Evolutionary conservation across 768 basidiomycete genomes (phyloP), one percentile per base, ranked within the genome.

Genomic region (Auriscalpium microsporum): DNA sequence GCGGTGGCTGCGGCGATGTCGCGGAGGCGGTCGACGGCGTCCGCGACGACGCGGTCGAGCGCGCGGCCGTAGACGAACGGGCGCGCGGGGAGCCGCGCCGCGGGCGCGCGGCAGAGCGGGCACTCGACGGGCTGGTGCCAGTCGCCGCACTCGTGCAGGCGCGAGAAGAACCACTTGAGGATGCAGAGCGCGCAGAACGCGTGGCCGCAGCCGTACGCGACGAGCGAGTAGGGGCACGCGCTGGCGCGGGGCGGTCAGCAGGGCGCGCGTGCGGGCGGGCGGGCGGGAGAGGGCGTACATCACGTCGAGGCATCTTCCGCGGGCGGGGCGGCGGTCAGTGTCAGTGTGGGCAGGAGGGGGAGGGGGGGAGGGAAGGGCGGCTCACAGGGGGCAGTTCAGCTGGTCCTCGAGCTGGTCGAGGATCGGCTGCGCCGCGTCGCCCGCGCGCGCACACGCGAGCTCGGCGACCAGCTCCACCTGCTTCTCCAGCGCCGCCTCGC

Each of bases 121-220:
- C 83, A 86, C 60, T 82, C 79, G 45, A 86, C 81, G 11, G 76
- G 65, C 62, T 83, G 79, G 58, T 85, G 85, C 85, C 85, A 87
- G 35, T 72, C 71, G 33, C 83, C 83, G 63, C 86, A 86, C 1
- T 71, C 72, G 67, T 86, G 84, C 33, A 86, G 68, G 48, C 79
- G 78, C 62, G 83, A 81, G 71, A 85, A 86, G 68, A 81, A 80
- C 81, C 83, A 84, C 63, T 79, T 80, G 34, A 86, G 67, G 57
- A 84, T 81, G 68, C 83, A 86, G 48, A 81, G 69, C 34, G 80
- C 78, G 64, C 83, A 86, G 63, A 83, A 87, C 4, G 83, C 78
- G 63, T 87, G 86, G 10, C 86, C 85, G 58, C 85, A 87, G 42
- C 71, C 69, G 13, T 71, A 72, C 16, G 81, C 78, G 55, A 73